A percentile compares a stretch with the other conserved stretches of the same genome.
These are phyloP conservation scores for Geoglossum cookeanum DNA, from an alignment of 2,329 filamentous ascomycete species.

Conservation along the genomic window DNA sequence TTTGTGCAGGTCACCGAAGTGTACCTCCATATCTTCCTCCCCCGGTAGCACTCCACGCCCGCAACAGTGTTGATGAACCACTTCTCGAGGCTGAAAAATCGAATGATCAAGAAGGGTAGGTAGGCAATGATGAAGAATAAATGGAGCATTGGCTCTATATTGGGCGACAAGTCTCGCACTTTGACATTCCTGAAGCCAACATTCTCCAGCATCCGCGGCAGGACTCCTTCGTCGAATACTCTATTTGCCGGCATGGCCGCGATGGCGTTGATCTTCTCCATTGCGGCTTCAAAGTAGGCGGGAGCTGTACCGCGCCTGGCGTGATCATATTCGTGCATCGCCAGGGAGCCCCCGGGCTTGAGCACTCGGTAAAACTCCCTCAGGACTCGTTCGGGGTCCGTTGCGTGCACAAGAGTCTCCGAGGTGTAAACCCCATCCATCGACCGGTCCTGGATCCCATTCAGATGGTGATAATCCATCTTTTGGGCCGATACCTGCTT, in stretches of 20 bases:
- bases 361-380: slow-evolving; percentile 29
- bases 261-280: slow-evolving; percentile 23
- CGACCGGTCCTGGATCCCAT: slow-evolving; percentile 19
- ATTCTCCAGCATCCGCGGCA: slow-evolving; percentile 21
- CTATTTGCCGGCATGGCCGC: slow-evolving; percentile 28
- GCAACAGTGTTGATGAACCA: slow-evolving; percentile 31
- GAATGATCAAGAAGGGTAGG: slow-evolving; percentile 28
- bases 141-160: slow-evolving; percentile 29
- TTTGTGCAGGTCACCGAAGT: background rate
- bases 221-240: slow-evolving; percentile 21
- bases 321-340: slow-evolving; percentile 30
- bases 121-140: slow-evolving; percentile 28
- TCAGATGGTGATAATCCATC: slow-evolving; percentile 34
- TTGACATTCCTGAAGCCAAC: slow-evolving; percentile 27
- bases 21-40: slow-evolving; percentile 17
- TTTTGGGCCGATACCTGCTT: slow-evolving; percentile 21
- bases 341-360: slow-evolving; percentile 27
- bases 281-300: slow-evolving; percentile 16
- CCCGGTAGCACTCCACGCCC: slow-evolving; percentile 20
- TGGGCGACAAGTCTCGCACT: slow-evolving; percentile 25
- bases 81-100: slow-evolving; percentile 24
- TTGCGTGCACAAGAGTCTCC: slow-evolving; percentile 36
- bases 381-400: slow-evolving; percentile 25
- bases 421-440: slow-evolving; percentile 36
- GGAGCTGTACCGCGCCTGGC: slow-evolving; percentile 12